Base-by-base conservation (phyloP, 2,329 filamentous ascomycete genomes). In the Chrysosporium queenslandicum region DNA sequence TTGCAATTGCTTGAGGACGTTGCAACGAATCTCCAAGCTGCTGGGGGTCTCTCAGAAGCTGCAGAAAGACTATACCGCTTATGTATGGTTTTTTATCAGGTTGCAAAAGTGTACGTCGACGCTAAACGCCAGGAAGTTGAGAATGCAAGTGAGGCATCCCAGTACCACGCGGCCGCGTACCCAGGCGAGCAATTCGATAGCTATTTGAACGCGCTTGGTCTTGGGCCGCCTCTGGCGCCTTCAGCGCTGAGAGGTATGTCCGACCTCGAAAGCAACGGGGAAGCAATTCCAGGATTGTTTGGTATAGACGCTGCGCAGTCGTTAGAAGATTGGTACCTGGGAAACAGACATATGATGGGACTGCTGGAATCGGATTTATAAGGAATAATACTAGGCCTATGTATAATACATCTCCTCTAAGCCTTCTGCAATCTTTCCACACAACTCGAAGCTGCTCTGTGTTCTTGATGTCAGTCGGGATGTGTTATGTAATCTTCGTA, bases 281-380 rank as follows among this genome's bases (percentile, higher is more conserved):
- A 61, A n/a, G 52, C 46, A 36, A 55, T 54, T 21, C 11, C 36
- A n/a, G 47, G 50, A 4, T 53, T 54, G 27, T 34, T 54, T 21
- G 47, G 59, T 59, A 45, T 57, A 56, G 4, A 62, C 69, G 54
- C 63, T 53, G 63, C 68, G 21, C 66, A 74, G 29, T 75, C 80
- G 42, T 65, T 84, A 54, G 77, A 78, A 1, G 80, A 82, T 56
- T 85, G 81, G 81, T 84, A 83, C 58, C 80, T 78, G 2, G 79
- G 81, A 1, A 84, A 79, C 54, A 74, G 77, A 51, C 81, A 83
- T 59, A 78, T 85, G 69, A 75, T 85, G 70, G 79, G 79, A 0
- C 61, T 85, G 53, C 64, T 85, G 61, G 82, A 85, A 61, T 78
- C 83, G 53, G 81, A 84, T 58, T 43, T 68, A 9, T 37, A 37